phyloP scores from a whole-genome alignment of 2,329 filamentous ascomycete species.

The Diaporthe helianthi region DNA sequence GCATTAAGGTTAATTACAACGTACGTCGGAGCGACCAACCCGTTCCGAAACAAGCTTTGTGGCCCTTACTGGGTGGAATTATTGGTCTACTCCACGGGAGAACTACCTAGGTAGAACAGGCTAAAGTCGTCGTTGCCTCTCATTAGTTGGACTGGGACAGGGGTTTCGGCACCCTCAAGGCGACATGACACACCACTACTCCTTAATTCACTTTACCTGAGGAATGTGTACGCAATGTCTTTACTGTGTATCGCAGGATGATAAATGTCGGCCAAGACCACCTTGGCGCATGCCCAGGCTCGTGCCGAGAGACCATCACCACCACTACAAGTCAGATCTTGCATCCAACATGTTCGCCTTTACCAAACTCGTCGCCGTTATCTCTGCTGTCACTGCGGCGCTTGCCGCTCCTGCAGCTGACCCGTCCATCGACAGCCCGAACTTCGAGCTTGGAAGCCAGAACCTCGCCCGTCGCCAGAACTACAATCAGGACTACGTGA shows the following conservation, averaged over 20 bases:
- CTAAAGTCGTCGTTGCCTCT: background rate
- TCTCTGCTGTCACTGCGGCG: conserved; percentile 38
- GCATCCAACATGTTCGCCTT: conserved; percentile 39
- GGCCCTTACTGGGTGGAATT: background rate
- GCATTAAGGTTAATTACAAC: background rate
- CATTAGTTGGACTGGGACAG: conserved; percentile 9
- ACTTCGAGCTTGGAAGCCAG: conserved; percentile 40
- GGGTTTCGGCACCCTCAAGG: background rate
- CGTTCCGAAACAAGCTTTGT: background rate
- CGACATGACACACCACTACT: background rate
- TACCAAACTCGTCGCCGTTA: conserved; percentile 37
- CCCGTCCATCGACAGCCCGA: conserved; percentile 36
- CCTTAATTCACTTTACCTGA: conserved; percentile 1
- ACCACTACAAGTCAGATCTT: background rate
- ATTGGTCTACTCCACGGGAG: background rate
- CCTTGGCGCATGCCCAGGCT: conserved; percentile 1
- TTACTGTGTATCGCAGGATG: too few relatives aligned
- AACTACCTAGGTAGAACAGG: background rate
- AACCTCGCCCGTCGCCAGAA: conserved; percentile 42
- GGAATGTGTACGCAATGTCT: background rate
- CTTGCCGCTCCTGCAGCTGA: conserved; percentile 38
- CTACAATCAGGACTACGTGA: conserved; percentile 53
- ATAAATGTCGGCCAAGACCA: conserved; percentile 20
- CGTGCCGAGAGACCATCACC: conserved; percentile 6
- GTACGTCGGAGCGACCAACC: background rate